phyloP scores from a whole-genome alignment of 495 filamentous ascomycete genomes.

The Aspergillus olivimuriae region DNA sequence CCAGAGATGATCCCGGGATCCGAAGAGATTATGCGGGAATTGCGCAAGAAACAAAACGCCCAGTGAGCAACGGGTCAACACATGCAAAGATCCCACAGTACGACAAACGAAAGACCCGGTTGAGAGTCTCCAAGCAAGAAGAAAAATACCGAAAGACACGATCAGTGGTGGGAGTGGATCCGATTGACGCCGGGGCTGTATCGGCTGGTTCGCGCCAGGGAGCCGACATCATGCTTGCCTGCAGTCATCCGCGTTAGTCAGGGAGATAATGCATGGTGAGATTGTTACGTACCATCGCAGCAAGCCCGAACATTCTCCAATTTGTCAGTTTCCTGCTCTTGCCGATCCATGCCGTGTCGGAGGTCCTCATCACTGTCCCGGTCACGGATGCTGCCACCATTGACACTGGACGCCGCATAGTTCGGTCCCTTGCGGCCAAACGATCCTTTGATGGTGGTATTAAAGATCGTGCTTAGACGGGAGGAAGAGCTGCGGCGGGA shows the following conservation, averaged over 20 bases:
- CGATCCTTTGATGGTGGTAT: conserved; percentile 41
- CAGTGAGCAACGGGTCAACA: too few relatives aligned
- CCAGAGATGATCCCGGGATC: too few relatives aligned
- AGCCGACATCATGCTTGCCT: conserved; percentile 61
- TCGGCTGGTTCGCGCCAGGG: conserved; percentile 39
- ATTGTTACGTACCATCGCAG: conserved; percentile 67
- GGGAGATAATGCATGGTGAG: conserved; percentile 10
- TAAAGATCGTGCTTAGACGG: conserved; percentile 38
- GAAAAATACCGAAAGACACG: neutral
- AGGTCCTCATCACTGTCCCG: conserved; percentile 78
- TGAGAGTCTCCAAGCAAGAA: neutral
- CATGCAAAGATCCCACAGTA: neutral
- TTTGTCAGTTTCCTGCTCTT: conserved; percentile 66
- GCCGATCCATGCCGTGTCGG: conserved; percentile 62
- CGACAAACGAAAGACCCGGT: too few relatives aligned
- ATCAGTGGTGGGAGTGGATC: conserved; percentile 29
- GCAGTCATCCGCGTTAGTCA: conserved; percentile 2
- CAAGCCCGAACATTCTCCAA: conserved; percentile 95
- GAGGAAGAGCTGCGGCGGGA: conserved; percentile 35
- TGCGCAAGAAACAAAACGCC: too few relatives aligned
- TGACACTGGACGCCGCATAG: conserved; percentile 45
- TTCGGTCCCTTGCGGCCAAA: conserved; percentile 34
- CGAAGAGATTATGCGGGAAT: too few relatives aligned
- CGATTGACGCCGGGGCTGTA: conserved; percentile 39
- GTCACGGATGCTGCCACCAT: conserved; percentile 59